These are phyloP conservation scores for Coprinopsis marcescibilis DNA, from an alignment of 768 basidiomycete species.

Conservation along the genomic window DNA sequence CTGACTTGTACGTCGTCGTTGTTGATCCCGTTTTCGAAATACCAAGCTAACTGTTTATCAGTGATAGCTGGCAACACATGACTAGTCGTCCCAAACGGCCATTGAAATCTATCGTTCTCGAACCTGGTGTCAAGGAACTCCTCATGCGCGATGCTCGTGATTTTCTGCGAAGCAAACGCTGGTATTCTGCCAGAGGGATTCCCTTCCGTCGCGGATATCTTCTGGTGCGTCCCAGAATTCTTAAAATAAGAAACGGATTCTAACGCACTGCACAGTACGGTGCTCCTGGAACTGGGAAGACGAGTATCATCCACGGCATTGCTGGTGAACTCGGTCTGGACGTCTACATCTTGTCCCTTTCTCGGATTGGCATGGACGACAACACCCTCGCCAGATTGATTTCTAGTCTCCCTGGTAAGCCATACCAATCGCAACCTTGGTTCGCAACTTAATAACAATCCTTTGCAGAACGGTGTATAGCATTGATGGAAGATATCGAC, in stretches of 20 bases:
- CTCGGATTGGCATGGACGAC: constrained; percentile 60
- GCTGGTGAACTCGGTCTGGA: constrained; percentile 72
- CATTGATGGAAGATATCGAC: constrained; percentile 83
- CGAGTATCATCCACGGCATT: constrained; percentile 68
- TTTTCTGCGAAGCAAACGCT: constrained; percentile 60
- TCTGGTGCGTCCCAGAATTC: too few species aligned
- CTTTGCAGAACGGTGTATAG: constrained; percentile 58
- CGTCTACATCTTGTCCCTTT: constrained; percentile 68
- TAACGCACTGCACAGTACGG: constrained; percentile 61
- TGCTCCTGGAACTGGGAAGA: constrained; percentile 74
- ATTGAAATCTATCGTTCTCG: constrained; percentile 61
- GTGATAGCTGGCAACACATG: constrained; percentile 48
- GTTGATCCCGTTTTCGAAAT: too few species aligned
- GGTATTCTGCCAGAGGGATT: constrained; percentile 75
- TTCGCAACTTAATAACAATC: not conserved
- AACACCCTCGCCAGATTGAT: constrained; percentile 51
- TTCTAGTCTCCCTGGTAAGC: constrained; percentile 49
- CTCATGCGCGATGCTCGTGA: constrained; percentile 65
- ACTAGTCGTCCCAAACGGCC: constrained; percentile 55
- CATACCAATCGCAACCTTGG: constrained; percentile 3
- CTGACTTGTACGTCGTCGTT: constrained; percentile 29
- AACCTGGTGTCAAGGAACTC: constrained; percentile 60
- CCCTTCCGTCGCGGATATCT: constrained; percentile 79
- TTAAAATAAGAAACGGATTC: too few species aligned
- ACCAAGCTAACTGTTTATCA: too few species aligned